These are phyloP conservation scores for Pythium aphanidermatum DNA, from an alignment of 352 stramenopile genomes.

Conservation along the genomic window DNA sequence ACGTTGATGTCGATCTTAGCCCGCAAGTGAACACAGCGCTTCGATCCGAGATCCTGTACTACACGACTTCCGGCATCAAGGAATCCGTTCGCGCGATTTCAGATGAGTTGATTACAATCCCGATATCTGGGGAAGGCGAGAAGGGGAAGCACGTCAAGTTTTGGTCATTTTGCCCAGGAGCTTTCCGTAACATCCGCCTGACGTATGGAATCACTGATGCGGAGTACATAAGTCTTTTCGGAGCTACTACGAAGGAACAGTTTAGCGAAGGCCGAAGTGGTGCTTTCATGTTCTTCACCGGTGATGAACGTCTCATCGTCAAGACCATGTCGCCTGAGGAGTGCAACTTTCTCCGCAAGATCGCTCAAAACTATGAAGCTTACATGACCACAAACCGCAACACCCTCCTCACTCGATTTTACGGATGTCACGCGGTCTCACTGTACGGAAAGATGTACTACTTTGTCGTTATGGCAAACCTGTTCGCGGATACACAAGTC, in stretches of 20 bases:
- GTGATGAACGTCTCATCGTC: slow-evolving; percentile 82
- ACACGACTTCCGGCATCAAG: slow-evolving; percentile 88
- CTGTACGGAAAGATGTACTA: slow-evolving; percentile 91
- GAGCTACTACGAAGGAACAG: slow-evolving; percentile 82
- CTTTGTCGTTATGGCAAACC: slow-evolving; percentile 91
- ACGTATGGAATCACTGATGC: slow-evolving; percentile 76
- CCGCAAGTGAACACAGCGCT: slow-evolving; percentile 86
- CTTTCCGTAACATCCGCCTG: slow-evolving; percentile 82
- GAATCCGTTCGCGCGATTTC: slow-evolving; percentile 69
- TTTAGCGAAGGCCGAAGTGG: slow-evolving; percentile 86
- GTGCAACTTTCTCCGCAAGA: slow-evolving; percentile 82
- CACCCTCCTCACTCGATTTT: slow-evolving; percentile 86
- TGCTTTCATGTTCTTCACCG: slow-evolving; percentile 91
- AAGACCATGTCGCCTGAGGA: slow-evolving; percentile 90
- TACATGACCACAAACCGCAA: slow-evolving; percentile 83
- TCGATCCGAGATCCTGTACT: slow-evolving; percentile 86
- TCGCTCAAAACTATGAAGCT: slow-evolving; percentile 77
- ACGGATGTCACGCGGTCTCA: slow-evolving; percentile 83
- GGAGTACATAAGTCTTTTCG: slow-evolving; percentile 82
- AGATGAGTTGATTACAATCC: slow-evolving; percentile 72
- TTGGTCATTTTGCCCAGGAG: slow-evolving; percentile 79
- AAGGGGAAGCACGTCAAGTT: slow-evolving; percentile 84
- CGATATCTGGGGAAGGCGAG: slow-evolving; percentile 71
- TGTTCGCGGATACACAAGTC: slow-evolving; percentile 83
- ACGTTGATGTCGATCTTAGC: slow-evolving; percentile 82